Evolutionary conservation across 208 protist genomes (phyloP).

Genomic region (Trypanosoma avium): DNA sequence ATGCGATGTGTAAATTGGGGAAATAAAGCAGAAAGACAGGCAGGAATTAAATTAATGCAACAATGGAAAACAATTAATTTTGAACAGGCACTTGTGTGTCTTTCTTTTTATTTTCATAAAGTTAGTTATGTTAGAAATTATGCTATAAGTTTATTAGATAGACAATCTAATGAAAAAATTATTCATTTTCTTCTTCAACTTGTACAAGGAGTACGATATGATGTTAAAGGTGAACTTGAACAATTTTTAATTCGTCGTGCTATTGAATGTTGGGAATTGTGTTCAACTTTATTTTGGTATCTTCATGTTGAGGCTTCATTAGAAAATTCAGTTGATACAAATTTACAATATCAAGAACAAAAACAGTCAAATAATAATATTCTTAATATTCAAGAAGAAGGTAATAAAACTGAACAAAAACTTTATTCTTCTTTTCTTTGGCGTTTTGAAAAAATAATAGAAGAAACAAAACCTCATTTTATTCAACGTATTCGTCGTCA

Average conservation of each 20-base stretch:
- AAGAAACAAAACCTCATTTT: conserved; percentile 42
- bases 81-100: conserved; percentile 65
- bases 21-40: conserved; percentile 55
- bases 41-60: conserved; percentile 68
- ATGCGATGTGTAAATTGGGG: conserved; percentile 92
- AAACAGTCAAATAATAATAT: too few relatives aligned
- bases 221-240: conserved; percentile 57
- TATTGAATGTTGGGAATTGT: conserved; percentile 68
- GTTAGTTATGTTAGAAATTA: conserved; percentile 58
- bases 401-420: neutral
- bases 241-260: conserved; percentile 62
- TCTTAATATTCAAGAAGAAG: conserved; percentile 3
- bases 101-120: conserved; percentile 70
- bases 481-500: conserved; percentile 51
- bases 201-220: conserved; percentile 82
- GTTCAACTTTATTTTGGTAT: conserved; percentile 69
- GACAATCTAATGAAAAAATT: conserved; percentile 46
- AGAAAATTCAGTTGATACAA: conserved; percentile 2
- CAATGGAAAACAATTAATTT: conserved; percentile 65
- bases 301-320: conserved; percentile 49
- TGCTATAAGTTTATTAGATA: conserved; percentile 59
- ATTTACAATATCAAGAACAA: too few relatives aligned
- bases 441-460: conserved; percentile 33
- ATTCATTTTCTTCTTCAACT: conserved; percentile 61
- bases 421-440: conserved; percentile 26